Evolutionary conservation across 1,284 basidiomycete genomes (phyloP).

Genomic region (Stereum hirsutum): DNA sequence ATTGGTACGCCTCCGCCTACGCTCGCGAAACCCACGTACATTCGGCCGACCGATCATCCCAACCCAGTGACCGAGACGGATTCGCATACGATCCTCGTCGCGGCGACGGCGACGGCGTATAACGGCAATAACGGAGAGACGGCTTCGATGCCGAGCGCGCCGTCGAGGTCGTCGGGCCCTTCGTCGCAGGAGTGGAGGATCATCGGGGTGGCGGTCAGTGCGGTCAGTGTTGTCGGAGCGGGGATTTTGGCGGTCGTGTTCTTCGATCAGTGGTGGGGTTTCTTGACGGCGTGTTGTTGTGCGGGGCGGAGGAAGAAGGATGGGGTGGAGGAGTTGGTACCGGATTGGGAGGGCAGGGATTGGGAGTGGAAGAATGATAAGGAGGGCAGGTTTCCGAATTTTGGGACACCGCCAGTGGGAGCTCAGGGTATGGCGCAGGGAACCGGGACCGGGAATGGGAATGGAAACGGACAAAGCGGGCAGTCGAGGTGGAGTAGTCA

Average conservation of each 20-base stretch:
- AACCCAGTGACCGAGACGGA: no score
- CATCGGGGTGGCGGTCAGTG: conserved; percentile 53
- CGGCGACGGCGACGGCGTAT: background rate
- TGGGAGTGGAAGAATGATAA: conserved; percentile 39
- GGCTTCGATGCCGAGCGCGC: background rate
- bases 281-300: conserved; percentile 31
- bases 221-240: conserved; percentile 43
- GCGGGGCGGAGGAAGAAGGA: conserved; percentile 19
- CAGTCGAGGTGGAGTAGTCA: conserved; percentile 2
- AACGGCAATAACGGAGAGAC: background rate
- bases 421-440: background rate
- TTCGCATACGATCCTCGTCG: background rate
- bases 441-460: background rate
- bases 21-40: background rate
- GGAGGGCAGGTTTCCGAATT: conserved; percentile 1
- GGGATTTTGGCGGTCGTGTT: conserved; percentile 47
- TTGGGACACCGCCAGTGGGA: background rate
- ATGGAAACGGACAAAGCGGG: background rate
- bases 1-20: background rate
- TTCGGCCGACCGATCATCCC: no score
- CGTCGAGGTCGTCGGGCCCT: background rate
- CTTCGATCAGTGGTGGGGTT: conserved; percentile 58
- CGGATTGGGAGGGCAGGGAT: conserved; percentile 51
- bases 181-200: conserved; percentile 41
- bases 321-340: conserved; percentile 44